These are phyloP conservation scores for Delitschia confertaspora DNA, from an alignment of 495 filamentous ascomycete genomes.

Conservation along the genomic window DNA sequence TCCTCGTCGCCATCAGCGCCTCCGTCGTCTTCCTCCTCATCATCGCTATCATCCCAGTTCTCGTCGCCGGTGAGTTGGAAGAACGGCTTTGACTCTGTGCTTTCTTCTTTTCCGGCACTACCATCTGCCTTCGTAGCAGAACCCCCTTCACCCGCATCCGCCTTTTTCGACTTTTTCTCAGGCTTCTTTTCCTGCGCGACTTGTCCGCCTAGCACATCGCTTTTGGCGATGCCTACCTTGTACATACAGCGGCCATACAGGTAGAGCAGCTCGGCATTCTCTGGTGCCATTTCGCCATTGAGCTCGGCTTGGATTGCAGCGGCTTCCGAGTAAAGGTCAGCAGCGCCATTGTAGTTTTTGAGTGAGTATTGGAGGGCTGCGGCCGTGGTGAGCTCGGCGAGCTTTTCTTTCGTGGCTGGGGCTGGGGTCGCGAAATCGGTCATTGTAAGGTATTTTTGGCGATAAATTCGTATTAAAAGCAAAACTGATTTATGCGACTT, in stretches of 20 bases:
- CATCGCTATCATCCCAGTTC: conserved; percentile 71
- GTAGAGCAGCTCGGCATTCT: conserved; percentile 88
- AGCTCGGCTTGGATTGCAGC: conserved; percentile 82
- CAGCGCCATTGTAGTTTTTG: conserved; percentile 75
- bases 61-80: conserved; percentile 95
- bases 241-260: conserved; percentile 87
- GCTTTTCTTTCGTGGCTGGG: conserved; percentile 27
- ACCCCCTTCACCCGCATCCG: conserved; percentile 16
- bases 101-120: neutral
- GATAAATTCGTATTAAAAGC: neutral
- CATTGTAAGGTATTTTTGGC: conserved; percentile 8
- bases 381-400: conserved; percentile 43
- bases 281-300: conserved; percentile 81
- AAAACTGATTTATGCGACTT: conserved; percentile 4
- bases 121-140: conserved; percentile 10
- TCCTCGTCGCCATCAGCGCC: conserved; percentile 39
- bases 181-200: conserved; percentile 48
- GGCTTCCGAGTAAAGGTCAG: conserved; percentile 80
- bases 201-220: conserved; percentile 82
- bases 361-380: conserved; percentile 66
- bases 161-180: conserved; percentile 40
- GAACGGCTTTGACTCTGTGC: conserved; percentile 50
- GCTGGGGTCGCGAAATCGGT: conserved; percentile 1
- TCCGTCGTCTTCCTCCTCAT: conserved; percentile 58
- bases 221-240: conserved; percentile 86